Base-by-base conservation (phyloP, 345 rosid genomes). In the Sisymbrium irio region DNA sequence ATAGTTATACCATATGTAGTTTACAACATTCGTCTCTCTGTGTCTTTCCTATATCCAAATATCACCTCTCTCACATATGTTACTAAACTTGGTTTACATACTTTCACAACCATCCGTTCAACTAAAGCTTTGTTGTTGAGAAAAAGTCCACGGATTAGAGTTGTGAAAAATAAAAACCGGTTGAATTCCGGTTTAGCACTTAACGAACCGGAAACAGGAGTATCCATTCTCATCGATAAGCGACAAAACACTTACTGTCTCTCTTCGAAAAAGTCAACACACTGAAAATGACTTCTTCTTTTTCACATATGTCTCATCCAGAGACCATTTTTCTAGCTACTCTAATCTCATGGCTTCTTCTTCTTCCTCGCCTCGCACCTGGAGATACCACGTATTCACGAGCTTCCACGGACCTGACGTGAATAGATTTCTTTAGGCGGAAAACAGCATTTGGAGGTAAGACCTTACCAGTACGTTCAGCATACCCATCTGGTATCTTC, bases 391-490 rank as follows among this genome's bases (percentile, higher is more conserved):
- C 13, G 62, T 39, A 27, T 67, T 67, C 36, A 1, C 71, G 6
- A 66, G 60, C 35, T 66, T 69, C 74, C 54, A 58, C 2, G 74
- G 74, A 19, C 55, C 64, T 0, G 74, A 69, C 27, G 65, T 56
- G 10, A 3, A 37, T 37, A 3, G 41, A 37, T 8, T 37, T 37
- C 12, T 37, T 37, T 0, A 37, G 41, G 2, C 41, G 2, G 0
- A 37, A 9, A 9, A 9, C 41, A 37, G 12, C 13, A 37, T 37
- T 37, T 13, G 9, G 9, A 9, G 41, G 41, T 4, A 37, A 37
- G n/a, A n/a, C n/a, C n/a, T n/a, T n/a, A n/a, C n/a, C n/a, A n/a
- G n/a, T n/a, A n/a, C n/a, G n/a, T n/a, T 42, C 47, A 0, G 17
- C 47, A 42, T 42, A 42, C 14, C 47, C 47, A 3, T 42, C 47